Conservation (phyloP, 2,329 filamentous ascomycete genomes). For the Alternaria angustiovoidea region DNA sequence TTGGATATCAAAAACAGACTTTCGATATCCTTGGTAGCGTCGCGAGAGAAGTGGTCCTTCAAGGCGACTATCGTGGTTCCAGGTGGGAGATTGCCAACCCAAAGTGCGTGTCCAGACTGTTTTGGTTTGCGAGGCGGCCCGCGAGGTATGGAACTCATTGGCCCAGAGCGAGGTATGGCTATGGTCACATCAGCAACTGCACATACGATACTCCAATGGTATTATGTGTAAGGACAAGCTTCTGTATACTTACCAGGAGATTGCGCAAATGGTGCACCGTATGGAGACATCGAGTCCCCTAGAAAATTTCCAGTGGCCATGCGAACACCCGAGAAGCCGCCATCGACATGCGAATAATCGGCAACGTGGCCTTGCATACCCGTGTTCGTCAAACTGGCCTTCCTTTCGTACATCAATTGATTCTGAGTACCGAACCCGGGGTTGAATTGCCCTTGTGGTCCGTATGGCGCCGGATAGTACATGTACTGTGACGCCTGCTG, state of each 20-base stretch:
- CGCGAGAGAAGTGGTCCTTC: slow-evolving; percentile 89
- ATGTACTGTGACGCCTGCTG: slow-evolving; percentile 45
- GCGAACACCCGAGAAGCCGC: slow-evolving; percentile 25
- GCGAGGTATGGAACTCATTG: slow-evolving; percentile 56
- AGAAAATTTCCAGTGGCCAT: slow-evolving; percentile 21
- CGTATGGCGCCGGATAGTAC: slow-evolving; percentile 48
- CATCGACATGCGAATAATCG: slow-evolving; percentile 33
- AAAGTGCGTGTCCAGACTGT: slow-evolving; percentile 84
- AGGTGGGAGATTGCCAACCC: slow-evolving; percentile 93
- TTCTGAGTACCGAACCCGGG: slow-evolving; percentile 35
- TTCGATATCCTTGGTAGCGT: slow-evolving; percentile 77
- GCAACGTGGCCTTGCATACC: slow-evolving; percentile 31
- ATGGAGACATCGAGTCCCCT: slow-evolving; percentile 29
- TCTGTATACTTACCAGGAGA: slow-evolving; percentile 30
- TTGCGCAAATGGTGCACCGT: slow-evolving; percentile 24
- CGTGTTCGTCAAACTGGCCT: slow-evolving; percentile 33
- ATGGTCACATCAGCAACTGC: slow-evolving; percentile 2
- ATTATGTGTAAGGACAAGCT: not conserved
- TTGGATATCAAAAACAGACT: slow-evolving; percentile 95
- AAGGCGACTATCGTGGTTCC: slow-evolving; percentile 81
- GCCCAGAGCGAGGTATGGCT: slow-evolving; percentile 34
- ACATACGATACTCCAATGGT: not conserved
- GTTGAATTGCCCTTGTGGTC: slow-evolving; percentile 37
- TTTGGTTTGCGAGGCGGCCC: slow-evolving; percentile 73
- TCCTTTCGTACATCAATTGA: slow-evolving; percentile 41